Base-by-base conservation (phyloP, 2,329 filamentous ascomycete species). In the Fusarium tupiense region DNA sequence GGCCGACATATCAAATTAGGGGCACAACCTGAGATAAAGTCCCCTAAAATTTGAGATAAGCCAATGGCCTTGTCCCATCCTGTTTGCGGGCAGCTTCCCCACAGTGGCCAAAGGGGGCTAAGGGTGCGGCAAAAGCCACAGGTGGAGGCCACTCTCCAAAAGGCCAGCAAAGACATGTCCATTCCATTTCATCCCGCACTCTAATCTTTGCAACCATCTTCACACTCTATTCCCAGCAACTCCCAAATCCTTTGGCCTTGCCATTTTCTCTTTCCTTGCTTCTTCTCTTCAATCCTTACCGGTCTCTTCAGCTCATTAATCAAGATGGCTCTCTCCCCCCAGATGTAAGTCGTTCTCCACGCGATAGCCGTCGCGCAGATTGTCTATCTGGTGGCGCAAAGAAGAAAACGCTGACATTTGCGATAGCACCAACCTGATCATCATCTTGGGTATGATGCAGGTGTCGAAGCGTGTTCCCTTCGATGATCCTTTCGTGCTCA, bases 361-460 rank as follows among this genome's bases (percentile, higher is more conserved):
- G 62, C 61, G 58, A 67, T 65, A 54, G 22, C 41, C 24, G 29
- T 61, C 63, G 61, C 62, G 50, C 70, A 71, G 76, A 64, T 69
- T 47, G 26, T 49, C 49, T 49, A 40, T 46, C 56, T 46, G 35
- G 52, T 50, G 64, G 72, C 75, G 75, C 72, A 73, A 54, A 37
- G 38, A 72, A 29, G 33, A 61, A 37, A 61, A 69, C 71, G 63
- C 80, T 82, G 74, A 82, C 61, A 44, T 47, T 54, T 40, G 60
- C 62, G 61, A 77, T 84, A 97, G 95, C 80, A 94, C 93, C 84
- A 98, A 98, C 89, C 89, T 98, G 84, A 88, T 94, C 87, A 95
- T 98, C 91, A 95, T 97, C 87, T 91, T 98, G 78, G 93, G 94
- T 82, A 97, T 98, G 93, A 98, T 98, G 94, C 96, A 98, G 89